Evolutionary conservation across 805 yeast genomes (phyloP), one percentile per base, ranked within the genome.

Genomic region (Pichia manshurica): DNA sequence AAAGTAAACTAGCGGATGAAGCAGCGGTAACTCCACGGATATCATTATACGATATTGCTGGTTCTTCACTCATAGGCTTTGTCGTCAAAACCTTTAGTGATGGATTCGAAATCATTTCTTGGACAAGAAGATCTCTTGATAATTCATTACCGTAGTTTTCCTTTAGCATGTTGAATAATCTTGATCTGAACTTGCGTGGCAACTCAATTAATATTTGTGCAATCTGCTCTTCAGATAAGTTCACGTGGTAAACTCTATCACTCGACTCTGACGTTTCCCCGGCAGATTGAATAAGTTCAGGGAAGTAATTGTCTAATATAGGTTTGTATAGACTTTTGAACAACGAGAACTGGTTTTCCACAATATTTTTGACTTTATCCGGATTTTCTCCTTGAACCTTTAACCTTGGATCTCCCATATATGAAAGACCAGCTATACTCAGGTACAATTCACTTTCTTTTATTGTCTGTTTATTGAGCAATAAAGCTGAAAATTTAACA

Each of bases 341-440:
- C 52, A 78, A 74, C 17, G 68, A 66, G 53, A 78, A 75, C 64
- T 93, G 96, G 62, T 84, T 84, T 10, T 66, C 63, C 3, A 93
- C 98, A 52, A 93, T 93, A 62, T 93, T 93, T 42, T 72, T 70
- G 36, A 90, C 86, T 64, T 93, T 93, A 56, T 82, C 74, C 5
- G 97, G 96, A 62, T 93, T 87, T 64, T 93, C 99, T 2, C 96
- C 98, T 9, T 87, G 87, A 25, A 90, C 69, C 38, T 74, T 70
- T 77, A 88, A 82, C 56, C 99, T 77, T 25, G 89, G 83, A 63
- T 93, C 99, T 17, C 99, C 99, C 63, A 81, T 68, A 61, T 93
- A 93, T 19, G 96, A 87, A 16, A 93, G 66, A 13, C 79, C 77
- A 0, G 97, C 83, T 40, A 93, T 84, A 53, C 80, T 81, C 58